Percentiles rank a stretch among this genome's conserved stretches.
These are phyloP conservation scores for Phytopythium chamaehyphon DNA, from an alignment of 352 stramenopile species.

Conservation along the genomic window DNA sequence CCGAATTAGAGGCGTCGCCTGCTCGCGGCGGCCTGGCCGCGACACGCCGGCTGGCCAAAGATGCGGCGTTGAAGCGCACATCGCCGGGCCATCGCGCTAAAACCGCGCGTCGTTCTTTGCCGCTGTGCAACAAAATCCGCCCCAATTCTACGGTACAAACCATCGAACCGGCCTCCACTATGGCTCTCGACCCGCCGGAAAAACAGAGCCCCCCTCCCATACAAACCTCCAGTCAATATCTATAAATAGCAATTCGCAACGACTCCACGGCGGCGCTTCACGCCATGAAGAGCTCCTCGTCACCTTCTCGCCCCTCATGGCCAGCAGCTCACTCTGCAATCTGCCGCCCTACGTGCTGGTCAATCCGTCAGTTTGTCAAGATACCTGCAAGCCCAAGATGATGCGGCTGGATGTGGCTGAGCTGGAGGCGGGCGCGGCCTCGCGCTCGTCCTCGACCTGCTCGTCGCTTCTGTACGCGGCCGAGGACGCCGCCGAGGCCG, in stretches of 20 bases:
- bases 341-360: too few species aligned
- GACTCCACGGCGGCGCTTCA: not conserved
- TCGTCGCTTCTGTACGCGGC: constrained; percentile 5
- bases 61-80: not conserved
- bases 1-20: not conserved
- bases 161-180: not conserved
- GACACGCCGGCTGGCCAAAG: not conserved
- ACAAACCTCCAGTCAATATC: too few species aligned
- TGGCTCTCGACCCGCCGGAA: not conserved
- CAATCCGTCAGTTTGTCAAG: too few species aligned
- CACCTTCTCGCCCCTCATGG: not conserved
- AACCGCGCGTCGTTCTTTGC: not conserved
- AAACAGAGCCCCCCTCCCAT: not conserved
- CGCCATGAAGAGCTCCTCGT: not conserved
- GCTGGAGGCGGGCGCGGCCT: not conserved
- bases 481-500: constrained; percentile 2
- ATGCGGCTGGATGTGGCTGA: not conserved
- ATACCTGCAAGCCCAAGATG: not conserved
- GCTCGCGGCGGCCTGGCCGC: not conserved
- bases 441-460: constrained; percentile 1
- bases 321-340: not conserved
- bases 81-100: not conserved
- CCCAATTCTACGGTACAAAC: constrained; percentile 1
- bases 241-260: too few species aligned
- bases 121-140: too few species aligned